phyloP scores from a whole-genome alignment of 768 basidiomycete species.

The Collybia sp. region DNA sequence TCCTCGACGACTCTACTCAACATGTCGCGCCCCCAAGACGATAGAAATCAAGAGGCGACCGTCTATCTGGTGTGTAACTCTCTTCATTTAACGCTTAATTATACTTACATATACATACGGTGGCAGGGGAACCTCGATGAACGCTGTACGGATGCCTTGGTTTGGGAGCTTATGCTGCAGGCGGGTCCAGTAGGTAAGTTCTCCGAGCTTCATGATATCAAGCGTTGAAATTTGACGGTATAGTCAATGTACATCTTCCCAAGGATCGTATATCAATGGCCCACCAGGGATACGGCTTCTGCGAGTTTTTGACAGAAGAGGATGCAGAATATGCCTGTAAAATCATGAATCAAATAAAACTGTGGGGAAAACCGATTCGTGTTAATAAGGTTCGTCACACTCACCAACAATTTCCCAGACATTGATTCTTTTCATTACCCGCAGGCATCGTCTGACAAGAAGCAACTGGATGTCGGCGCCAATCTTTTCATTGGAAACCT shows the following conservation, averaged over 20 bases:
- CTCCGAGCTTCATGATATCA: not conserved
- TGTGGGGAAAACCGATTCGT: slow-evolving; percentile 97
- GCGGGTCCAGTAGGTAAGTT: slow-evolving; percentile 95
- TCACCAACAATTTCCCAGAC: not conserved
- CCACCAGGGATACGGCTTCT: slow-evolving; percentile 99
- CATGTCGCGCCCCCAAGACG: slow-evolving; percentile 77
- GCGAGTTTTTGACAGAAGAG: slow-evolving; percentile 98
- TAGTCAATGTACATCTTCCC: slow-evolving; percentile 96
- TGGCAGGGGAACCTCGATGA: slow-evolving; percentile 94
- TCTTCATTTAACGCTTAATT: slow-evolving; percentile 1
- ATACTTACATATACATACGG: not conserved
- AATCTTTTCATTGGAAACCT: slow-evolving; percentile 96
- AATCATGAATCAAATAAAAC: slow-evolving; percentile 99
- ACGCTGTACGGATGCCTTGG: slow-evolving; percentile 85
- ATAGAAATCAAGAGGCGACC: slow-evolving; percentile 89
- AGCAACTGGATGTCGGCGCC: slow-evolving; percentile 95
- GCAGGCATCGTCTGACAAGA: slow-evolving; percentile 96
- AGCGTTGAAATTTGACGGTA: not conserved
- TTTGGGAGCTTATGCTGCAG: slow-evolving; percentile 99
- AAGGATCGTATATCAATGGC: slow-evolving; percentile 98
- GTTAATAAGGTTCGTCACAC: slow-evolving; percentile 86
- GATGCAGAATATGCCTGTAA: slow-evolving; percentile 99
- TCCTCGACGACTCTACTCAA: slow-evolving; percentile 1
- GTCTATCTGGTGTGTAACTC: slow-evolving; percentile 66
- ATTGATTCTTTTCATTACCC: slow-evolving; percentile 1